Conservation (phyloP, 2,329 filamentous ascomycete species). For the Aureobasidium lini region DNA sequence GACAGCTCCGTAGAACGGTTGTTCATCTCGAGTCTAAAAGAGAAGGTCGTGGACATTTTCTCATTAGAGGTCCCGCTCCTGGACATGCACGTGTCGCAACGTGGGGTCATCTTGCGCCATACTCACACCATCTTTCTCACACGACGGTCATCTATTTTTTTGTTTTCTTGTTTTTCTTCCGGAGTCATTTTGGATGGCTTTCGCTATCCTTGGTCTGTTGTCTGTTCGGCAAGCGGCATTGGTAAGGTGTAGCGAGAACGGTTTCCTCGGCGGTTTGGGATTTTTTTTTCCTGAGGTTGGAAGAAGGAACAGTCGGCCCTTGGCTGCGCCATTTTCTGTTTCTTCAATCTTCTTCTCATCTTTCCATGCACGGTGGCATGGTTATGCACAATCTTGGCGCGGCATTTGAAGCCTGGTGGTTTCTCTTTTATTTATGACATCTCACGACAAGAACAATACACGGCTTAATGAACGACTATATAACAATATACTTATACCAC, state of each 20-base stretch:
- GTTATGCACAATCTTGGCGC: background rate
- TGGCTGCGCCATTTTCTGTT: background rate
- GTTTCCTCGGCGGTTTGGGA: background rate
- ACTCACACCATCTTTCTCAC: background rate
- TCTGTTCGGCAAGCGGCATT: background rate
- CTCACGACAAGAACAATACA: background rate
- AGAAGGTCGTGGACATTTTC: background rate
- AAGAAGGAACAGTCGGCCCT: background rate
- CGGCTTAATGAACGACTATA: slow-evolving; percentile 1
- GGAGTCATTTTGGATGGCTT: background rate
- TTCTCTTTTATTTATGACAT: background rate
- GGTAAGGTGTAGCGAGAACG: slow-evolving; percentile 8
- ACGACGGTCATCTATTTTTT: slow-evolving; percentile 1
- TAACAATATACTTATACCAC: background rate
- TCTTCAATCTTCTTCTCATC: background rate
- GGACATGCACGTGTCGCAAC: background rate
- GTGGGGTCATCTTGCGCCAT: slow-evolving; percentile 7
- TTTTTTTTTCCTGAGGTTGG: slow-evolving; percentile 1
- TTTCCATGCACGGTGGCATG: background rate
- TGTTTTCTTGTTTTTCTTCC: background rate
- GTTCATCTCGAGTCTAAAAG: background rate
- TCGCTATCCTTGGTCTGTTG: background rate
- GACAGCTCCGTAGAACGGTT: background rate
- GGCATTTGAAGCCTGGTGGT: background rate
- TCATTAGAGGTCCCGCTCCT: background rate